Base-by-base conservation (phyloP, 108 stramenopile species). In the Fragilariopsis cylindrus region DNA sequence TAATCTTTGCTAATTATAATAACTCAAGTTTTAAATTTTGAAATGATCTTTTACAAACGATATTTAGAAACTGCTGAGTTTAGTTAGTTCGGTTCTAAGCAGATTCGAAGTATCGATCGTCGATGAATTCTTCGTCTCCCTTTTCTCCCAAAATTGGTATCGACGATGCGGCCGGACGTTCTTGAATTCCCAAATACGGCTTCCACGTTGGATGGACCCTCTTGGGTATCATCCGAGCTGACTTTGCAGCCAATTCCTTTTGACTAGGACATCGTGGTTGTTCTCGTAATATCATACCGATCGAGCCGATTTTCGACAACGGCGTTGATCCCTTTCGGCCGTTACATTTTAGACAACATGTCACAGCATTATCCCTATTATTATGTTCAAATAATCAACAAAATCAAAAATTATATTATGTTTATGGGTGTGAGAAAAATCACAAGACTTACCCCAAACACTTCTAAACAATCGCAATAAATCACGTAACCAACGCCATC, bases 191-290 rank as follows among this genome's bases (percentile, higher is more conserved):
- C 69, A 94, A 70, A 66, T 86, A 94, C 8, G 91, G 91, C 50
- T 85, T 76, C 93, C 93, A 94, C 11, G 87, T 89, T 2, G 88
- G 81, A 81, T 92, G 93, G 7, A 94, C 91, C 49, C 81, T 78
- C 47, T 80, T 71, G 7, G 93, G 93, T 8, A 94, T 80, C 84
- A 94, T 89, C 57, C 83, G 78, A 40, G 78, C 84, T 7, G 93
- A 91, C 46, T 57, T 79, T 1, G 81, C 73, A 5, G 88, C 84
- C 72, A 94, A 69, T 79, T 94, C 86, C 56, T 67, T 88, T 43
- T 86, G 82, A 5, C 85, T 78, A 12, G 93, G 93, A 53, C 73
- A 67, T 11, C 57, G 40, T 0, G 93, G 93, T 65, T 76, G 64
- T 12, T 67, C 50, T 15, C 66, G 48, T 42, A 94, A 67, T 63